Conservation (phyloP, 129 eudicot genomes). For the Artemisia annua region DNA sequence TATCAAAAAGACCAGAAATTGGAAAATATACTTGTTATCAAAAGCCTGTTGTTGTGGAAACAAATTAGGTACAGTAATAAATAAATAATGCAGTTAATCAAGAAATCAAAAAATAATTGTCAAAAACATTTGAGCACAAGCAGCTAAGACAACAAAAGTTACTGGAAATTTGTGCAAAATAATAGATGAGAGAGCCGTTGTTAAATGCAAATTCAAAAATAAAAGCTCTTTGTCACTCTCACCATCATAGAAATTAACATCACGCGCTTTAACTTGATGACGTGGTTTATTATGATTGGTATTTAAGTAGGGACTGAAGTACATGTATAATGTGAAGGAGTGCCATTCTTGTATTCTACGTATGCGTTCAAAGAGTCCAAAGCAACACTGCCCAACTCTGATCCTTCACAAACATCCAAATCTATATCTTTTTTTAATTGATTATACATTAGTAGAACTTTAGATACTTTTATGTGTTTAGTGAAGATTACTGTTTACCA, state of each 20-base stretch:
- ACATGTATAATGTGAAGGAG: background rate
- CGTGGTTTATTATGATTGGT: constrained; percentile 9
- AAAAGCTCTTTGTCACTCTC: constrained; percentile 10
- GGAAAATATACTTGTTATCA: too few relatives aligned
- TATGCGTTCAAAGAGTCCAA: constrained; percentile 12
- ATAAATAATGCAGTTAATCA: background rate
- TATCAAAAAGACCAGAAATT: too few relatives aligned
- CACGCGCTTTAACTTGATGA: constrained; percentile 12
- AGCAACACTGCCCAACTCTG: constrained; percentile 20
- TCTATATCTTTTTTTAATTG: background rate
- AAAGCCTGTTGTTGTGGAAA: too few relatives aligned
- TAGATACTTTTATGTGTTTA: too few relatives aligned
- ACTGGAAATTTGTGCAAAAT: constrained; percentile 12
- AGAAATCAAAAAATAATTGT: background rate
- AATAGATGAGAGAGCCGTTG: constrained; percentile 23
- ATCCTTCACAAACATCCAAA: constrained; percentile 30
- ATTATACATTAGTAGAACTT: too few relatives aligned
- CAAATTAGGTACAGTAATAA: too few relatives aligned
- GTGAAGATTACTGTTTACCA: too few relatives aligned
- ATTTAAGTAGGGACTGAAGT: background rate
- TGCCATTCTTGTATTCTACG: background rate
- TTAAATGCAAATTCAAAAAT: constrained; percentile 28
- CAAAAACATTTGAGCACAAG: constrained; percentile 5
- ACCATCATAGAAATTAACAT: background rate
- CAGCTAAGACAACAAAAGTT: background rate